Evolutionary conservation across 371 early-diverging fungal species (phyloP).

Genomic region (Lichtheimia hyalospora): DNA sequence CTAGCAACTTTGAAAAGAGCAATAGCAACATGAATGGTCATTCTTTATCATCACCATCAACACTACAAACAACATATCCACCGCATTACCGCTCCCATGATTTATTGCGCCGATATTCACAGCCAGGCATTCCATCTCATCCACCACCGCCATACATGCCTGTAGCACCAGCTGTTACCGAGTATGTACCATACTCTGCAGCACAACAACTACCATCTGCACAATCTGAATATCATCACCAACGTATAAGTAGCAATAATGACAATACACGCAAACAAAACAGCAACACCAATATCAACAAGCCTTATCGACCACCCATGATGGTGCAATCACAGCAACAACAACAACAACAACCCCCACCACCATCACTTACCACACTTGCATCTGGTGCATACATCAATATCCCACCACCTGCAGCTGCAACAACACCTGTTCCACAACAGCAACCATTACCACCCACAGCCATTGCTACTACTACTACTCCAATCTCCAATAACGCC

Average conservation of each 20-base stretch:
- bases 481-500: background rate
- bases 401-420: background rate
- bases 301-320: constrained; percentile 1
- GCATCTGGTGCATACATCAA: background rate
- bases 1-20: background rate
- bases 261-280: background rate
- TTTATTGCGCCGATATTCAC: background rate
- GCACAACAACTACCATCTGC: background rate
- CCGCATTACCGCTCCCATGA: background rate
- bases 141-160: constrained; percentile 10
- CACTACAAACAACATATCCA: constrained; percentile 7
- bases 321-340: background rate
- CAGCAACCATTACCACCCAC: background rate
- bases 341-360: background rate
- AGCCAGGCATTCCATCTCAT: constrained; percentile 1
- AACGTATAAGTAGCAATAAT: background rate
- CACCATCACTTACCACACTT: constrained; percentile 3
- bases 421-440: constrained; percentile 4
- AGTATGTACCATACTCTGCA: background rate
- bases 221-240: background rate
- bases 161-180: background rate
- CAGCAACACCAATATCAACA: background rate
- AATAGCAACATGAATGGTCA: constrained; percentile 6
- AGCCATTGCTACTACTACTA: background rate
- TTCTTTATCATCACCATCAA: constrained; percentile 5